phyloP scores from a whole-genome alignment of 1,284 basidiomycete species.

The Trichosporon faecale region DNA sequence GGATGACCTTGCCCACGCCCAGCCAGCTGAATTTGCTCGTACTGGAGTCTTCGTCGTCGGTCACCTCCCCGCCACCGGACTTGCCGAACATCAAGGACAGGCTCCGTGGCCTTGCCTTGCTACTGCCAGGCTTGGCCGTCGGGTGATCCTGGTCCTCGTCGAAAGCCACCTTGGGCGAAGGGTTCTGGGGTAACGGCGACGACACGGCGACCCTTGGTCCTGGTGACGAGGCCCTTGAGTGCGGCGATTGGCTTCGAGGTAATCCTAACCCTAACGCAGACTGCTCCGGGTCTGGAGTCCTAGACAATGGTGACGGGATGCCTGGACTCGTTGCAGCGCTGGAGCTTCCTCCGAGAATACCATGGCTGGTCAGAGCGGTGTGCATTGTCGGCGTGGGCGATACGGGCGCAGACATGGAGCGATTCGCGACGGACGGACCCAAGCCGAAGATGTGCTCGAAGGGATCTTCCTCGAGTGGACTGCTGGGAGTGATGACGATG shows the following conservation, averaged over 20 bases:
- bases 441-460: slow-evolving; percentile 18
- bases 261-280: slow-evolving; percentile 39
- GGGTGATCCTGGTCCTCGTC: slow-evolving; percentile 20
- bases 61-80: slow-evolving; percentile 14
- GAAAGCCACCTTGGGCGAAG: slow-evolving; percentile 38
- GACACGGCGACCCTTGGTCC: slow-evolving; percentile 34
- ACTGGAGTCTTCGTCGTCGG: slow-evolving; percentile 20
- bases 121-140: slow-evolving; percentile 21
- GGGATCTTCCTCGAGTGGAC: slow-evolving; percentile 27
- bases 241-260: slow-evolving; percentile 20
- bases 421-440: not conserved
- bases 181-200: slow-evolving; percentile 41
- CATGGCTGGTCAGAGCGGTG: slow-evolving; percentile 11
- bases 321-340: slow-evolving; percentile 9
- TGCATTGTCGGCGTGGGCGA: slow-evolving; percentile 10
- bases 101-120: slow-evolving; percentile 35
- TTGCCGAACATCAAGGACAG: slow-evolving; percentile 41
- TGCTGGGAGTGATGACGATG: slow-evolving; percentile 46
- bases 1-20: slow-evolving; percentile 38
- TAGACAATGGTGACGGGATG: not conserved
- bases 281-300: not conserved
- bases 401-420: slow-evolving; percentile 28
- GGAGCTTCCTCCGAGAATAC: slow-evolving; percentile 1
- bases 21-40: slow-evolving; percentile 44
- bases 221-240: not conserved